Evolutionary conservation across 2,329 filamentous ascomycete genomes (phyloP).

Genomic region (Monosporascus sp.): DNA sequence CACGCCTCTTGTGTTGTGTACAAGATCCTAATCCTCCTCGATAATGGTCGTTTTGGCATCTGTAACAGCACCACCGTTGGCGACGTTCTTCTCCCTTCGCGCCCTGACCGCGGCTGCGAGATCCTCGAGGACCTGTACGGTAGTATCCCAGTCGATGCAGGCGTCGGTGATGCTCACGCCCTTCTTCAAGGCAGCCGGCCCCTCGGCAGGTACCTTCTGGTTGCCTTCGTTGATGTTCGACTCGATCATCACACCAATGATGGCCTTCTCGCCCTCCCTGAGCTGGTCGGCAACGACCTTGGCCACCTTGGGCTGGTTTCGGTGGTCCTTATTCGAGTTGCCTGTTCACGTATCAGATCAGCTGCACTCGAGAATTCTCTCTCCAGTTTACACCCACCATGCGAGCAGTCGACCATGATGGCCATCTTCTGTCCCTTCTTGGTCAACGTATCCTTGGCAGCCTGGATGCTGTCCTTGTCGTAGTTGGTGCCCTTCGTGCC

Average conservation of each 20-base stretch:
- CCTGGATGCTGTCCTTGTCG: slow-evolving; percentile 76
- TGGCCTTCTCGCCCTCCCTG: slow-evolving; percentile 76
- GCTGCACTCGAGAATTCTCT: not conserved
- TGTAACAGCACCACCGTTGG: slow-evolving; percentile 21
- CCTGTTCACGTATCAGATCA: slow-evolving; percentile 41
- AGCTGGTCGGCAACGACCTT: slow-evolving; percentile 78
- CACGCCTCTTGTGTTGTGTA: not conserved
- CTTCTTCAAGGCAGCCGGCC: slow-evolving; percentile 71
- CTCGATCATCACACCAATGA: slow-evolving; percentile 98
- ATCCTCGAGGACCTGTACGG: slow-evolving; percentile 74
- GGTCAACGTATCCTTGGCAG: slow-evolving; percentile 68
- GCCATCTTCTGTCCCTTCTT: slow-evolving; percentile 82
- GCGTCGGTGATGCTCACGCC: slow-evolving; percentile 94
- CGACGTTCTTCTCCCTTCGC: slow-evolving; percentile 54
- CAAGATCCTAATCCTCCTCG: slow-evolving; percentile 41
- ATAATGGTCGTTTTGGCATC: slow-evolving; percentile 39
- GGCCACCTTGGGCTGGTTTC: slow-evolving; percentile 93
- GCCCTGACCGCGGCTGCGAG: slow-evolving; percentile 78
- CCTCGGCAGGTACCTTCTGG: slow-evolving; percentile 83
- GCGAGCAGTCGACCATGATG: slow-evolving; percentile 98
- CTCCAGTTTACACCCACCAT: slow-evolving; percentile 53
- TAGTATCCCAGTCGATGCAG: slow-evolving; percentile 90
- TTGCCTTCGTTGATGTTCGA: slow-evolving; percentile 90
- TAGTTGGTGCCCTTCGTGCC: slow-evolving; percentile 92
- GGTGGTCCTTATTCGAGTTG: slow-evolving; percentile 96